These are phyloP conservation scores for Lactarius pseudohatsudake DNA, from an alignment of 768 basidiomycete species.

Conservation along the genomic window DNA sequence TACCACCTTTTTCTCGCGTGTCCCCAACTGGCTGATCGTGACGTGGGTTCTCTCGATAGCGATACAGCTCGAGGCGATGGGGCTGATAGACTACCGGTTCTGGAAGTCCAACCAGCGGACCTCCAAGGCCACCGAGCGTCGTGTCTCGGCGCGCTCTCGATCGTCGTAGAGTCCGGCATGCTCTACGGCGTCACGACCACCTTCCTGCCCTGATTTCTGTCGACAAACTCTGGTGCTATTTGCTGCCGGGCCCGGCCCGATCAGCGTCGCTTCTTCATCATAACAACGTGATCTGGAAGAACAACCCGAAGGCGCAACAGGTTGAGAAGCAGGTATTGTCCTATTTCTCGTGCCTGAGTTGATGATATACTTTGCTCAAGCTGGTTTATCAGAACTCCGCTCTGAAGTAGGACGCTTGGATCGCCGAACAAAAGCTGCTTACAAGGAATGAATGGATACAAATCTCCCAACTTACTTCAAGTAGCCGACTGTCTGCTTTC, in stretches of 20 bases:
- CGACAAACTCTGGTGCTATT: slow-evolving; percentile 10
- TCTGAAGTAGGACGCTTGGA: no score
- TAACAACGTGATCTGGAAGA: no score
- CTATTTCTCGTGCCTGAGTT: no score
- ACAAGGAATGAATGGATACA: no score
- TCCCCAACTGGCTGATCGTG: slow-evolving; percentile 13
- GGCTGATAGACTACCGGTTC: slow-evolving; percentile 17
- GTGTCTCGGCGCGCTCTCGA: slow-evolving; percentile 16
- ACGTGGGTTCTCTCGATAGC: slow-evolving; percentile 17
- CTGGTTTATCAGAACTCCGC: no score
- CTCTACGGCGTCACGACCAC: slow-evolving; percentile 15
- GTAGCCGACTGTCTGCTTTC: no score
- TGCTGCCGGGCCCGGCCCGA: slow-evolving; percentile 11
- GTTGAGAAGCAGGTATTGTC: no score
- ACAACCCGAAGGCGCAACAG: no score
- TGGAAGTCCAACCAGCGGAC: slow-evolving; percentile 5
- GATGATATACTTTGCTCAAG: no score
- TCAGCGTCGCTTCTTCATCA: slow-evolving; percentile 7
- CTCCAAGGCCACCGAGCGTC: background rate
- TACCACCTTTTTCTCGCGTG: background rate
- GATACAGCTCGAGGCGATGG: slow-evolving; percentile 19
- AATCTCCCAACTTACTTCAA: no score
- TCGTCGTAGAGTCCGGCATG: slow-evolving; percentile 23
- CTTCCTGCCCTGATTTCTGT: slow-evolving; percentile 13
- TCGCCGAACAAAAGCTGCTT: no score